Percentiles rank a stretch among this genome's conserved stretches.
Evolutionary conservation across 495 filamentous ascomycete genomes (phyloP).

Genomic region (Annulohypoxylon maeteangense): DNA sequence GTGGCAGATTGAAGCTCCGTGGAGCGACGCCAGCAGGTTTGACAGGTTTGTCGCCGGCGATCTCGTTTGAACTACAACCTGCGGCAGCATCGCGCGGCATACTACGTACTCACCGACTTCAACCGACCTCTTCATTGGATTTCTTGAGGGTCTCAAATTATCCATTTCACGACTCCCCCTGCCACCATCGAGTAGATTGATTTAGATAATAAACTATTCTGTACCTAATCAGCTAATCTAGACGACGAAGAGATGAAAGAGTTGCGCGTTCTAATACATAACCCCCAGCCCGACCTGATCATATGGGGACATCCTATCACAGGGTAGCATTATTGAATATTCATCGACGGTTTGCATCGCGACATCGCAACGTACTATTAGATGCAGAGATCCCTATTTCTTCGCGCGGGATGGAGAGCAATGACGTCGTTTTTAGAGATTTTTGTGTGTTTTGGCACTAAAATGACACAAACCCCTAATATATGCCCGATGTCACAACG

Average conservation of each 20-base stretch:
- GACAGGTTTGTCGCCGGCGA: constrained; percentile 19
- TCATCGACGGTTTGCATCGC: constrained; percentile 5
- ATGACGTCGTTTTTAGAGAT: constrained; percentile 13
- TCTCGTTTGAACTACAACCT: constrained; percentile 16
- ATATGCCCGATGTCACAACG: constrained; percentile 25
- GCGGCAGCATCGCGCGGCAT: neutral
- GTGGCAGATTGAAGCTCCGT: constrained; percentile 18
- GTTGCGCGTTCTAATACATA: neutral
- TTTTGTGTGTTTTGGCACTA: neutral
- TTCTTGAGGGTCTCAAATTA: neutral
- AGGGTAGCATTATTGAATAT: constrained; percentile 9
- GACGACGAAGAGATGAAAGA: neutral
- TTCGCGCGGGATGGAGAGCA: neutral
- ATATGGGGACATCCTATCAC: neutral
- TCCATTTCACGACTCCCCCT: neutral
- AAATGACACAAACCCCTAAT: constrained; percentile 17
- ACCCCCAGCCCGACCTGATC: neutral
- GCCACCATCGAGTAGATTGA: neutral
- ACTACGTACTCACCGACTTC: constrained; percentile 13
- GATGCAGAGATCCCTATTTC: constrained; percentile 16
- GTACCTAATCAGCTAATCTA: neutral
- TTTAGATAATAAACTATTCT: neutral
- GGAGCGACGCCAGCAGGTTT: neutral
- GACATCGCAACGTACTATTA: constrained; percentile 15
- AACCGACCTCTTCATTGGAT: neutral